phyloP scores from a whole-genome alignment of 2,329 filamentous ascomycete species.

The Diplocarpon rosae region DNA sequence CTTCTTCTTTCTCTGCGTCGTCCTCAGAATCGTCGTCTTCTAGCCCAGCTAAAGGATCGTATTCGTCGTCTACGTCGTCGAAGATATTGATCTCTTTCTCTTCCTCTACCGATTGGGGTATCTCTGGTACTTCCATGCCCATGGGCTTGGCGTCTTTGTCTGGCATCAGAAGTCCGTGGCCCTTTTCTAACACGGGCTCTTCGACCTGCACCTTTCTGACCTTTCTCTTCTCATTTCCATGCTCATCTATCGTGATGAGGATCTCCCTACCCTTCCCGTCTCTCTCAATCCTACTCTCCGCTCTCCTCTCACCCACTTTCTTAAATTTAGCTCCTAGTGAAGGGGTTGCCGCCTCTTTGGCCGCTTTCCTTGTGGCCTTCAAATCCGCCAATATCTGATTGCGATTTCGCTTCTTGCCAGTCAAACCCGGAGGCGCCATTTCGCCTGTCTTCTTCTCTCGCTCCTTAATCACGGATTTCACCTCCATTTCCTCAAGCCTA shows the following conservation, averaged over 20 bases:
- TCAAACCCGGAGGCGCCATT: slow-evolving; percentile 40
- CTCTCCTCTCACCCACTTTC: slow-evolving; percentile 47
- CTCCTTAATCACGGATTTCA: slow-evolving; percentile 40
- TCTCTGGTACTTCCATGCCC: slow-evolving; percentile 55
- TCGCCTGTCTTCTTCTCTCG: slow-evolving; percentile 46
- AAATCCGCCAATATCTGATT: slow-evolving; percentile 58
- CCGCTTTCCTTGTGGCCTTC: slow-evolving; percentile 50
- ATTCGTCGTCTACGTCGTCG: slow-evolving; percentile 53
- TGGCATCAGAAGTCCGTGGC: slow-evolving; percentile 37
- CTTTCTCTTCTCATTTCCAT: slow-evolving; percentile 56
- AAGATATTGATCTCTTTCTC: slow-evolving; percentile 55
- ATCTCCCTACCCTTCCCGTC: slow-evolving; percentile 52
- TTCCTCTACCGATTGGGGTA: slow-evolving; percentile 35
- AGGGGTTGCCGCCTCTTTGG: slow-evolving; percentile 40
- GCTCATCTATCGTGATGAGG: slow-evolving; percentile 53
- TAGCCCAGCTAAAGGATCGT: slow-evolving; percentile 54
- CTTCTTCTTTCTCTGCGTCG: slow-evolving; percentile 29
- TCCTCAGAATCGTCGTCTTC: slow-evolving; percentile 31
- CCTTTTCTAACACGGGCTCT: slow-evolving; percentile 29
- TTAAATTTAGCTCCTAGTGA: slow-evolving; percentile 49
- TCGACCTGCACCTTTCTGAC: slow-evolving; percentile 41
- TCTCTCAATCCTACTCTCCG: slow-evolving; percentile 47
- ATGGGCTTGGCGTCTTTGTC: slow-evolving; percentile 46
- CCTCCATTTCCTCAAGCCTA: slow-evolving; percentile 41
- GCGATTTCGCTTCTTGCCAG: slow-evolving; percentile 51